Percentiles rank a stretch among this genome's conserved stretches.
Conservation (phyloP, 345 rosid genomes). For the Nephelium lappaceum region DNA sequence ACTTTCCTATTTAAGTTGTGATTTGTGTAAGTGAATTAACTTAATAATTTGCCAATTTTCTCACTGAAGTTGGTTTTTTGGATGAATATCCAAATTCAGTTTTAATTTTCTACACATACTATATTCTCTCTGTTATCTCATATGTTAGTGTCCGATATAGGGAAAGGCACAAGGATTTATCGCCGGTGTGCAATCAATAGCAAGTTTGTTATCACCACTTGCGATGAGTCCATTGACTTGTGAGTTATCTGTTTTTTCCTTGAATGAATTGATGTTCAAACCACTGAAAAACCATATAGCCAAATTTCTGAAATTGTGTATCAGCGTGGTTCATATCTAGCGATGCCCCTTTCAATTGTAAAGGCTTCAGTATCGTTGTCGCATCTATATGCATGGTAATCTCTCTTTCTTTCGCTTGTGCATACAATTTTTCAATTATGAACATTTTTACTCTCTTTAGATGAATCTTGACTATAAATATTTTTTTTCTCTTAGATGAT, state of each 20-base stretch:
- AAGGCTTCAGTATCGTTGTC: slow-evolving; percentile 52
- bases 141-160: slow-evolving; percentile 24
- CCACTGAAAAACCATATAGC: background rate
- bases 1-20: background rate
- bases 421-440: background rate
- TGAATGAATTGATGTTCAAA: background rate
- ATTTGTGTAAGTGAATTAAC: background rate
- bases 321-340: slow-evolving; percentile 55
- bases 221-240: slow-evolving; percentile 62
- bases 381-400: slow-evolving; percentile 57
- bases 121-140: background rate
- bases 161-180: slow-evolving; percentile 58
- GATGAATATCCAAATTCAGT: too few species aligned
- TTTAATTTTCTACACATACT: background rate
- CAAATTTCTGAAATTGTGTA: background rate
- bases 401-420: background rate
- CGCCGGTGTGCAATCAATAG: slow-evolving; percentile 51
- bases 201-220: slow-evolving; percentile 51
- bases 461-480: background rate
- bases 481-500: slow-evolving; percentile 32
- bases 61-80: background rate
- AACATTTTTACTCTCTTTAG: background rate
- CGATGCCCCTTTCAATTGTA: slow-evolving; percentile 55
- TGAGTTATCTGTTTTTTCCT: slow-evolving; percentile 17
- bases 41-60: background rate